Base-by-base conservation (phyloP, 192 early-diverging fungal species). In the Coemansia guatemalensis region DNA sequence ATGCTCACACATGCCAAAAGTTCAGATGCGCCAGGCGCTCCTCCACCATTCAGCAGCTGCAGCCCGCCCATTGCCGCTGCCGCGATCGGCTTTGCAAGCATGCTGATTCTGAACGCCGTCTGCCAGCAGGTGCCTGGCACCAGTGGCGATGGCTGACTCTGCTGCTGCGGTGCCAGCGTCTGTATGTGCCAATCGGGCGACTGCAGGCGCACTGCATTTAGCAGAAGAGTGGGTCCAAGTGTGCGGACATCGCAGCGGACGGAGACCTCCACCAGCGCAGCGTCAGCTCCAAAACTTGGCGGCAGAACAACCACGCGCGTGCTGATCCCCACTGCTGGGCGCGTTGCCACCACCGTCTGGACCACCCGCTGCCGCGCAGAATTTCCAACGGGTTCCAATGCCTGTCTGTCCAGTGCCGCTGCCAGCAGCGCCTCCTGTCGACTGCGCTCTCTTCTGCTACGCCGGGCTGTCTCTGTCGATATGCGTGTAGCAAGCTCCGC, bases 401-500 rank as follows among this genome's bases (percentile, higher is more conserved):
- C 24, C 30, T 35, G 27, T 22, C 27, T 21, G 25, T 22, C 47
- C 35, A 52, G 33, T 9, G 18, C 47, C 17, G 47, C 49, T 17
- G 41, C 30, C 39, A 55, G n/a, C 29, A 35, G 21, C 18, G 32
- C 27, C 35, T 27, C 48, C 53, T 47, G 55, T 25, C 22, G 3
- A 24, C 25, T 52, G 52, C 22, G 30, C 25, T 49, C 41, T 21
- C n/a, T 27, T 48, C 24, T 32, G 23, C 48, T n/a, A 26, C 67
- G 53, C 8, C 56, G 50, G 26, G 60, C 66, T 7, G 70, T 70
- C 24, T 62, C 64, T 8, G 71, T 64, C 11, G 77, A 66, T 21
- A 74, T 48, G 0, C 64, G 62, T 17, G 44, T 52, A 1, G 77
- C 71, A 11, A 79, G 68, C 29, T 79, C 77, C 53, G 73, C 77